phyloP scores from a whole-genome alignment of 495 filamentous ascomycete genomes.

The Daldinia loculata region DNA sequence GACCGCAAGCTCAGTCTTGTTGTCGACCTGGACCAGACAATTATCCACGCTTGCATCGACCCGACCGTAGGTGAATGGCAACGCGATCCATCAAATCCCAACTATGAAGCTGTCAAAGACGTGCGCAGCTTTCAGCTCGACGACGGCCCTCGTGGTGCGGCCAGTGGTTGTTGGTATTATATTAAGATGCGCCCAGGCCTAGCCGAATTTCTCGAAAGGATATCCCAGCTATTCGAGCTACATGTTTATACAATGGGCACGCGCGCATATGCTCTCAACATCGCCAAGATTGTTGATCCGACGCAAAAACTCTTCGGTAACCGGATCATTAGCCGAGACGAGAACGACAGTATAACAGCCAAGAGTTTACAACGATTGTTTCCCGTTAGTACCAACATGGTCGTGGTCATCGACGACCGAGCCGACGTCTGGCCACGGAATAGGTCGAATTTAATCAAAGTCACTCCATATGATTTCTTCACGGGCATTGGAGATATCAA shows the following conservation, averaged over 20 bases:
- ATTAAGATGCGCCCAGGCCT: slow-evolving; percentile 97
- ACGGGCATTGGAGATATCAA: slow-evolving; percentile 99
- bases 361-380: slow-evolving; percentile 94
- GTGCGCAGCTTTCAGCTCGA: slow-evolving; percentile 89
- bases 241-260: slow-evolving; percentile 99
- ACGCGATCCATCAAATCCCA: slow-evolving; percentile 84
- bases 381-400: slow-evolving; percentile 98
- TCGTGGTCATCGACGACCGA: slow-evolving; percentile 97
- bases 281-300: slow-evolving; percentile 93
- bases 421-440: slow-evolving; percentile 98
- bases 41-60: slow-evolving; percentile 98
- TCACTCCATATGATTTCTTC: slow-evolving; percentile 95
- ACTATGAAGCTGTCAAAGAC: slow-evolving; percentile 88
- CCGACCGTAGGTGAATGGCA: slow-evolving; percentile 97
- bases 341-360: slow-evolving; percentile 88
- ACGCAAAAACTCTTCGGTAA: slow-evolving; percentile 90
- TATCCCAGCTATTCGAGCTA: slow-evolving; percentile 87
- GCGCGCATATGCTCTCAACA: slow-evolving; percentile 88
- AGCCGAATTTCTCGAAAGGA: slow-evolving; percentile 78
- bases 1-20: slow-evolving; percentile 87
- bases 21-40: slow-evolving; percentile 97
- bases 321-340: slow-evolving; percentile 92
- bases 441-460: slow-evolving; percentile 92
- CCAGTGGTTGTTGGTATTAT: slow-evolving; percentile 88
- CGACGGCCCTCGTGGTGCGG: slow-evolving; percentile 72